Base-by-base conservation (phyloP, 2,329 filamentous ascomycete species). In the Bipolaris cookei region DNA sequence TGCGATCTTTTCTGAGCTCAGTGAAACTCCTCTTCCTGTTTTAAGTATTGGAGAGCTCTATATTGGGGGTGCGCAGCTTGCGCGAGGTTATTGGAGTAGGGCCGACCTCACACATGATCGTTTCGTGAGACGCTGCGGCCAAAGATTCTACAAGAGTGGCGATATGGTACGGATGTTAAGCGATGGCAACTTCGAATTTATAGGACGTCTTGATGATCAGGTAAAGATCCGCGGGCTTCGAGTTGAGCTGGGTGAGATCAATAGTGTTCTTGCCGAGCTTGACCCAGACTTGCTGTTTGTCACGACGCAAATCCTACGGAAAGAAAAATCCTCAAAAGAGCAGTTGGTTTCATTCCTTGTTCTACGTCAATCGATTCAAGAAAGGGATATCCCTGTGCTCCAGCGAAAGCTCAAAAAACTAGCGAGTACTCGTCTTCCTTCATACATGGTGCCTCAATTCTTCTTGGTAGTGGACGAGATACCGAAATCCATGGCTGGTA, bases 11-110 rank as follows among this genome's bases (percentile, higher is more conserved):
- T 64, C 75, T 1, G 45, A 62, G 18, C 49, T 73, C 18, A 69
- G 70, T 6, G 61, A 71, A 23, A 62, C 64, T 13, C 65, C 71
- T 8, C 53, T 80, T 21, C 78, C 78, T n/a, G 46, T 74, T 1
- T 70, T 80, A 50, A 74, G 76, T 10, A 61, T 73, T 6, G 80
- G 80, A 7, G 80, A 83, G 62, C 67, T 83, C 13, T 80, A 77
- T 43, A 79, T 82, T 44, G 78, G 78, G 38, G 80, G 80, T 10
- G 69, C 75, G 8, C 80, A 82, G 60, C 66, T 82, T 4, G 80
- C 80, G 16, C 68, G 77, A 37, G 79, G 77, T 11, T 82, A 82
- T 51, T 67, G 79, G 51, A 70, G 76, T 37, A 76, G 74, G 18
- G 6, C 62, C 7, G 58, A 67, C 39, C 67, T 77, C 7, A 76